These are phyloP conservation scores for Magnolia changhungtana DNA, from an alignment of 164 flowering plant genomes.

Conservation along the genomic window DNA sequence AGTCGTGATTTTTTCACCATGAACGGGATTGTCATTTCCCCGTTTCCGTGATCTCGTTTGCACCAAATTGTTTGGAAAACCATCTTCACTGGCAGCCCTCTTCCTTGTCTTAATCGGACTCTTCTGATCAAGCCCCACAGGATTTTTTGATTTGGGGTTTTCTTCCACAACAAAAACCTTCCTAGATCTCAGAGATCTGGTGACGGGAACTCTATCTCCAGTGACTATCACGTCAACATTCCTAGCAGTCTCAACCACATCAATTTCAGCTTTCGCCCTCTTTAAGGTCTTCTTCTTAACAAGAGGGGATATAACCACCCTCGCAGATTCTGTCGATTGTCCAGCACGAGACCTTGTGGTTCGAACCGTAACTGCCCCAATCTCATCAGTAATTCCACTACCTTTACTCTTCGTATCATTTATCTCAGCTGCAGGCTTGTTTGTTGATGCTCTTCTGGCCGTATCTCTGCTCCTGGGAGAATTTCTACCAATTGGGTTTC, in stretches of 20 bases:
- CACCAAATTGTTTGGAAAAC: too few relatives aligned
- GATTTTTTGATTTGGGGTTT: neutral
- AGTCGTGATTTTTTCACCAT: too few relatives aligned
- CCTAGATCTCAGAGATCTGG: constrained; percentile 12
- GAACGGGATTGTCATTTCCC: too few relatives aligned
- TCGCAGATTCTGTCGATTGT: constrained; percentile 8
- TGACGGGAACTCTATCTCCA: neutral
- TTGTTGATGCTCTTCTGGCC: neutral
- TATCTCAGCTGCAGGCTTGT: neutral
- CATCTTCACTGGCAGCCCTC: too few relatives aligned
- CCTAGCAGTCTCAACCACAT: neutral
- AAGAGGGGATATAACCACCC: neutral
- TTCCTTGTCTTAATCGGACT: too few relatives aligned
- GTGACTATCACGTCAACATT: neutral
- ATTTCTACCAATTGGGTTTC: constrained; percentile 12
- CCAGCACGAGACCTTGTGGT: constrained; percentile 14
- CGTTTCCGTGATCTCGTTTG: too few relatives aligned
- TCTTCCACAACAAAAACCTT: constrained; percentile 1
- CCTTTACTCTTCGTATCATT: constrained; percentile 14
- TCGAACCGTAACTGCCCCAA: neutral
- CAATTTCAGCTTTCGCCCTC: neutral
- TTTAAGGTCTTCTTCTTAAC: constrained; percentile 4
- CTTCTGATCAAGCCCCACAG: too few relatives aligned
- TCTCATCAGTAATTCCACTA: constrained; percentile 4
- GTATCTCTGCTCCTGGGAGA: too few relatives aligned